Conservation (phyloP, 176 grass and related monocot species). For the Chloris gayana region DNA sequence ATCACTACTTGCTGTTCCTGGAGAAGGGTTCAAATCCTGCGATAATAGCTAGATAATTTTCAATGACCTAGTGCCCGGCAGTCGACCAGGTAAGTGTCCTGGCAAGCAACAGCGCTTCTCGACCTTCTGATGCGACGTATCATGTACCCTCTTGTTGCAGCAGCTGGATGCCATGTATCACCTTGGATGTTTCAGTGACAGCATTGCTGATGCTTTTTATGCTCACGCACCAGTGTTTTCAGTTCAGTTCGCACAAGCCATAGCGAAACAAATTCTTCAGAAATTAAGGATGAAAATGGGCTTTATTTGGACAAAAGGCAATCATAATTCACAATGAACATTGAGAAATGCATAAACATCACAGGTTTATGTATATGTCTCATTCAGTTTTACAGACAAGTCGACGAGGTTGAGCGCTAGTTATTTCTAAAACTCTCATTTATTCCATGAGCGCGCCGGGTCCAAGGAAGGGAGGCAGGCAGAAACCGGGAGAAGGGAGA, state of each 20-base stretch:
- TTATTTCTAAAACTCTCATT: constrained; percentile 55
- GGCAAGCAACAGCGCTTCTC: constrained; percentile 8
- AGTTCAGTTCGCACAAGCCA: background rate
- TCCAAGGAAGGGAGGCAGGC: constrained; percentile 39
- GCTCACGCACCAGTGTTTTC: background rate
- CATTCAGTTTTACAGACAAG: constrained; percentile 51
- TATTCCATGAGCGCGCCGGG: constrained; percentile 37
- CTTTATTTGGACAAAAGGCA: background rate
- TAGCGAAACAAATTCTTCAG: background rate
- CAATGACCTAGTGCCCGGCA: background rate
- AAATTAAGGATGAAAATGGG: background rate
- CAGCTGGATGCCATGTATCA: background rate
- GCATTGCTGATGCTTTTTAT: background rate
- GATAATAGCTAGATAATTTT: constrained; percentile 4
- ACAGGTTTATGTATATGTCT: constrained; percentile 39
- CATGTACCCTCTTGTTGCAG: background rate
- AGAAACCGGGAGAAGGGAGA: constrained; percentile 27
- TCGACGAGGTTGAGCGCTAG: constrained; percentile 51
- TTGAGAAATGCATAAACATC: constrained; percentile 23
- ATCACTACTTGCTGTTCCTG: constrained; percentile 26
- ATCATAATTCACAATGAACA: constrained; percentile 6
- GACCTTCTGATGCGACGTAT: background rate
- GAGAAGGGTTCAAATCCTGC: constrained; percentile 8
- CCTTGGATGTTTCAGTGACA: background rate
- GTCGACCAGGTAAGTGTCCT: background rate